phyloP scores from a whole-genome alignment of 1,139 yeast genomes.

The Sugiyamaella japonica region DNA sequence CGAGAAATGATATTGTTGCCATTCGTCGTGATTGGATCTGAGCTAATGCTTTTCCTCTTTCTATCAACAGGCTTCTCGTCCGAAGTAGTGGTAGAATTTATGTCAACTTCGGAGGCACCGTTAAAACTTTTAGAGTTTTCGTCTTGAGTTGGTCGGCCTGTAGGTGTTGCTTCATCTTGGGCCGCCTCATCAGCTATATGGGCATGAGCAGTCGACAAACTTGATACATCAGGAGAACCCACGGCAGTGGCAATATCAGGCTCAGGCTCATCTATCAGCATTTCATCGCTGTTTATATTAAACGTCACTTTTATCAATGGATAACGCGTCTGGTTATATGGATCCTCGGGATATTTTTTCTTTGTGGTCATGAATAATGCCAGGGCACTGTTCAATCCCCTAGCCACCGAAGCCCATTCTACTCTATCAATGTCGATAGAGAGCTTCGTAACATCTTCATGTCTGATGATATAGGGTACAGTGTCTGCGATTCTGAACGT shows the following conservation, averaged over 20 bases:
- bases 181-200: background rate
- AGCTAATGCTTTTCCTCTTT: slow-evolving; percentile 18
- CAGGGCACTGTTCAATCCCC: slow-evolving; percentile 30
- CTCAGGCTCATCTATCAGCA: background rate
- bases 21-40: slow-evolving; percentile 4
- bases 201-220: slow-evolving; percentile 9
- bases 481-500: slow-evolving; percentile 21
- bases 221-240: slow-evolving; percentile 4
- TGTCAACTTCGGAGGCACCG: background rate
- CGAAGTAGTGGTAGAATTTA: background rate
- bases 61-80: slow-evolving; percentile 5
- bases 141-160: background rate
- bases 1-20: slow-evolving; percentile 15
- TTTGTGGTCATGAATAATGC: slow-evolving; percentile 24
- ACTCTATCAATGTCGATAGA: slow-evolving; percentile 30
- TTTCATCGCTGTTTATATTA: background rate
- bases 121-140: background rate
- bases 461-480: slow-evolving; percentile 13
- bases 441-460: slow-evolving; percentile 17
- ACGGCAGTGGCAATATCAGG: background rate
- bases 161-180: background rate
- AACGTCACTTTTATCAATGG: slow-evolving; percentile 2
- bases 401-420: slow-evolving; percentile 34
- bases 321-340: slow-evolving; percentile 25
- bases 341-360: slow-evolving; percentile 31